These are phyloP conservation scores for Aspergillus tubingensis DNA, from an alignment of 2,329 filamentous ascomycete species.

Conservation along the genomic window DNA sequence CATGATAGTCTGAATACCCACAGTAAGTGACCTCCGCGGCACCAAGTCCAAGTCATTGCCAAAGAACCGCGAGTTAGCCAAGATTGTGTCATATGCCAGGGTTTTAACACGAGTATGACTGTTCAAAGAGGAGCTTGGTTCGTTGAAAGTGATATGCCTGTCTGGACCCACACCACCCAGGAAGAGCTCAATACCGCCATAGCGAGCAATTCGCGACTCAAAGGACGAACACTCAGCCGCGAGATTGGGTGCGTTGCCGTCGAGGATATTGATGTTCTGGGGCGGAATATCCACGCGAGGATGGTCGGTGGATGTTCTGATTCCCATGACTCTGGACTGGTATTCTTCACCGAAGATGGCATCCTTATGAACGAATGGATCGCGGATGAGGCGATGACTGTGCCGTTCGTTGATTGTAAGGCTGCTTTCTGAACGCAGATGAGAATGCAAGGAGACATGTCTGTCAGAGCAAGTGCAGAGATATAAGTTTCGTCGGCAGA, in stretches of 20 bases:
- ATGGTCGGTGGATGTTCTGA: constrained; percentile 60
- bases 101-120: constrained; percentile 84
- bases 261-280: constrained; percentile 79
- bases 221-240: constrained; percentile 77
- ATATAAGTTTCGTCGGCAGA: constrained; percentile 91
- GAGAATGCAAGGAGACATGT: constrained; percentile 79
- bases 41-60: constrained; percentile 71
- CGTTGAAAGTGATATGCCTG: constrained; percentile 88
- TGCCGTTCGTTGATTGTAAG: constrained; percentile 96
- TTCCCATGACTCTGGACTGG: constrained; percentile 43
- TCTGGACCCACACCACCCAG: constrained; percentile 83
- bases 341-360: constrained; percentile 96
- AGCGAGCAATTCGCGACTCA: constrained; percentile 72
- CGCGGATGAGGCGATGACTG: constrained; percentile 83
- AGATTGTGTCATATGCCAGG: constrained; percentile 80
- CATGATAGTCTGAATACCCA: constrained; percentile 80
- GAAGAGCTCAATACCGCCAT: constrained; percentile 81
- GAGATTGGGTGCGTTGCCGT: constrained; percentile 75
- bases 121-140: constrained; percentile 76
- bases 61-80: constrained; percentile 85
- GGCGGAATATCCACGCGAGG: constrained; percentile 81
- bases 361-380: constrained; percentile 91
- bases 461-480: constrained; percentile 66
- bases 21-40: constrained; percentile 79
- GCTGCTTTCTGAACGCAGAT: constrained; percentile 81